Percentiles rank a stretch among this genome's conserved stretches.
Evolutionary conservation across 768 basidiomycete species (phyloP).

Genomic region (Naganishia antarctica): DNA sequence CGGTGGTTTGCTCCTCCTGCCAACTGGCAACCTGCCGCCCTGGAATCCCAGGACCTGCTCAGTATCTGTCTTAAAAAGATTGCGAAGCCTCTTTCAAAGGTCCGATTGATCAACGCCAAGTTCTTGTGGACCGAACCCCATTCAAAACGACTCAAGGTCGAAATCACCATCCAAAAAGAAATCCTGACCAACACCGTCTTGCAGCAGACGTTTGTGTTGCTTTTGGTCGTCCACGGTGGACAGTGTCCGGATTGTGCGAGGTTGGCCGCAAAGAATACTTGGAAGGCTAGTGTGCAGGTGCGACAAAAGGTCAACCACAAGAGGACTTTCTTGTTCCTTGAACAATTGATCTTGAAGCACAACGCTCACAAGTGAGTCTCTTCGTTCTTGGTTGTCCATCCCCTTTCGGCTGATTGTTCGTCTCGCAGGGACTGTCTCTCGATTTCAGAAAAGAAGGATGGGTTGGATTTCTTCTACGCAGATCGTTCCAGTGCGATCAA

Average conservation of each 20-base stretch:
- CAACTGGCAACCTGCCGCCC: constrained; percentile 76
- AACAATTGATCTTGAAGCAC: constrained; percentile 94
- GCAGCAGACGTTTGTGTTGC: constrained; percentile 95
- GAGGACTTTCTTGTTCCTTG: constrained; percentile 92
- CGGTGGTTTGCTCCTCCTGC: constrained; percentile 86
- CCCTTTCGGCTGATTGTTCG: background rate
- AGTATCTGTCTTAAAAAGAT: constrained; percentile 86
- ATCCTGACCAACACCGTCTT: constrained; percentile 90
- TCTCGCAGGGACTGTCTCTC: constrained; percentile 68
- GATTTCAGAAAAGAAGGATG: constrained; percentile 87
- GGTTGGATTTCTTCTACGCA: constrained; percentile 94
- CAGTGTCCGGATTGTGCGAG: constrained; percentile 93
- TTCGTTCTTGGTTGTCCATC: background rate
- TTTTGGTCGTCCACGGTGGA: constrained; percentile 80
- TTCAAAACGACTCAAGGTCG: constrained; percentile 83
- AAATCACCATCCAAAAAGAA: constrained; percentile 97
- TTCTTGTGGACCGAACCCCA: constrained; percentile 99
- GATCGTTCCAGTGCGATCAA: constrained; percentile 85
- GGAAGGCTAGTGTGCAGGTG: constrained; percentile 98
- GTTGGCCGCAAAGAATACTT: constrained; percentile 96
- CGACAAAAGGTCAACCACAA: constrained; percentile 98
- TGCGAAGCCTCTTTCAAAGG: constrained; percentile 63
- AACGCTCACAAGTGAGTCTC: constrained; percentile 70
- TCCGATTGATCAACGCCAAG: constrained; percentile 93
- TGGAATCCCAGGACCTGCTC: constrained; percentile 87